Conservation (phyloP, 176 grass and related monocot genomes). For the Luzula sylvatica region DNA sequence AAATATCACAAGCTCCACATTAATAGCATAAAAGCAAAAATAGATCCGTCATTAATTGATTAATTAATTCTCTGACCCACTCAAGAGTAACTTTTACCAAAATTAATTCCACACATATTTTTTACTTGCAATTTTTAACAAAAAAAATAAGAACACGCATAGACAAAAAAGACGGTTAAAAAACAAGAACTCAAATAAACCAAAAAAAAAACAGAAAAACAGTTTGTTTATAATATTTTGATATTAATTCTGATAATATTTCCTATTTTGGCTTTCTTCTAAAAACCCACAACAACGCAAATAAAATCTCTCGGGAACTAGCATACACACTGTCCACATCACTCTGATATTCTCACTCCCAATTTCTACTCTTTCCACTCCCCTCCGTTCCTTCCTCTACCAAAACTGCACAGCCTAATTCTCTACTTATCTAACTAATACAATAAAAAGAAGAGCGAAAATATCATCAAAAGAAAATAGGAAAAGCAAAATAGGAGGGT, state of each 20-base stretch:
- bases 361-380: background rate
- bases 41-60: no score
- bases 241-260: background rate
- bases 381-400: background rate
- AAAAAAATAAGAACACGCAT: no score
- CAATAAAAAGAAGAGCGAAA: no score
- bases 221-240: background rate
- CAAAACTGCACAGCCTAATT: conserved; percentile 8
- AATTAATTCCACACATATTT: no score
- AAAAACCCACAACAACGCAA: background rate
- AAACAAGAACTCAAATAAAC: background rate
- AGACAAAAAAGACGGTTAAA: background rate
- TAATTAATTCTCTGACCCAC: no score
- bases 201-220: background rate
- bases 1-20: no score
- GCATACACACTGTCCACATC: background rate
- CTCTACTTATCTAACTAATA: no score
- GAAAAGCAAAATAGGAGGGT: background rate
- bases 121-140: no score
- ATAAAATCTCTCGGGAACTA: conserved; percentile 8
- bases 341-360: conserved; percentile 5
- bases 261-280: background rate
- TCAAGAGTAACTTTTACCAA: no score
- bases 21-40: no score
- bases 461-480: no score